Conservation (phyloP, 1,139 yeast genomes). For the Magnusiomyces sp. region DNA sequence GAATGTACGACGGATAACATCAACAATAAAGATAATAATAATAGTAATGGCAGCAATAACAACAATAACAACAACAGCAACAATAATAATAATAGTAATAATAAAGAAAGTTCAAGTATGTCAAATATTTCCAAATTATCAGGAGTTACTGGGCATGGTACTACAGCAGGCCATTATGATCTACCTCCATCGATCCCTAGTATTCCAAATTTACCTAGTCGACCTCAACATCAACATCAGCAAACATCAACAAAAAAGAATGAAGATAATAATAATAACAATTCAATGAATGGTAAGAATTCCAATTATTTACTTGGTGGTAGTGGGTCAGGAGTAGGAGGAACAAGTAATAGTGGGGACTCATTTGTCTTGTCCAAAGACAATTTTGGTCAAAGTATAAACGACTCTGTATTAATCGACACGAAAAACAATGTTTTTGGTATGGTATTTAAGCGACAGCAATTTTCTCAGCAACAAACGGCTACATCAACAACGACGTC, state of each 20-base stretch:
- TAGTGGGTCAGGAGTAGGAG: background rate
- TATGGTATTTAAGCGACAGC: background rate
- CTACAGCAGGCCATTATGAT: background rate
- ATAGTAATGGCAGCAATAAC: background rate
- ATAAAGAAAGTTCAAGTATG: background rate
- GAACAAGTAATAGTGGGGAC: background rate
- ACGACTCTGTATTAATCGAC: background rate
- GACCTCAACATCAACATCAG: too few relatives aligned
- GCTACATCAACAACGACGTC: background rate
- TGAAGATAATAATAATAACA: too few relatives aligned
- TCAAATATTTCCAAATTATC: too few relatives aligned
- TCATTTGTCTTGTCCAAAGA: too few relatives aligned
- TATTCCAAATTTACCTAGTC: too few relatives aligned
- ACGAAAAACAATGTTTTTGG: background rate
- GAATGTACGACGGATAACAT: slow-evolving; percentile 10
- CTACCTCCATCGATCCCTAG: slow-evolving; percentile 15
- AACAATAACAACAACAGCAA: background rate
- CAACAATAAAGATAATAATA: background rate
- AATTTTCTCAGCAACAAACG: background rate
- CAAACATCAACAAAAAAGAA: slow-evolving; percentile 9
- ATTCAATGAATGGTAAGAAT: too few relatives aligned
- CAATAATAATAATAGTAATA: background rate
- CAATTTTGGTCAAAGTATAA: background rate
- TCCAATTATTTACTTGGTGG: background rate
- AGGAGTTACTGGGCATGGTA: background rate